Evolutionary conservation across 352 stramenopile species (phyloP), one percentile per base, ranked within the genome.

Genomic region (Globisporangium echinulatum): DNA sequence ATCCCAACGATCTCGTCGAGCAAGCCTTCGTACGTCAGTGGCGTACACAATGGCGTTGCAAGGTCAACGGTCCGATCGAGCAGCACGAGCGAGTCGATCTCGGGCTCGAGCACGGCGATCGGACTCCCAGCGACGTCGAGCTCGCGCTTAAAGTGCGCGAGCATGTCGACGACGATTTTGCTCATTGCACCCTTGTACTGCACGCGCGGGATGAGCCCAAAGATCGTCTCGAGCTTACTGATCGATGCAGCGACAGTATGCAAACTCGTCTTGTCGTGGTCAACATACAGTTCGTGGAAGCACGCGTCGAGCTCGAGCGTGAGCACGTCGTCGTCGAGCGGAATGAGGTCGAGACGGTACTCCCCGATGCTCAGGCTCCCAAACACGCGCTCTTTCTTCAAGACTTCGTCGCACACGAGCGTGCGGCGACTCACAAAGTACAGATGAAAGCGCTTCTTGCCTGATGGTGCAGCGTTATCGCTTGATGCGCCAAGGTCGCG

Each of bases 1-100:
- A 99, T 98, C 61, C 91, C 90, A 8, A 99, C 50, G 19, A 98
- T 88, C 72, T 99, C 92, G 69, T 99, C 96, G 39, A 99, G 72
- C 17, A 99, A 70, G 7, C 96, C 96, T 79, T 99, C 96, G 67
- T 98, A 99, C 6, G 96, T 99, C 38, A 99, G 72, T 2, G 96
- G 94, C 37, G 94, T 98, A 37, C 97, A 88, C 79, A 99, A 94
- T 44, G 96, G 94, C 52, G 96, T 98, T 36, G 98, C 87, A 17
- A 98, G 77, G 69, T 99, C 96, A 2, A 98, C 88, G 39, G 88
- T 96, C 46, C 92, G 85, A 74, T 99, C 96, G 15, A 99, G 82
- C 2, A 99, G 67, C 48, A 99, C 84, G 50, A 98, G 72, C 38
- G 92, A 97, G 69, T 98, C 85, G 72, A 98, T 97, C 69, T 96